phyloP scores from a whole-genome alignment of 2,329 filamentous ascomycete genomes.

The Sporothrix schenckii region DNA sequence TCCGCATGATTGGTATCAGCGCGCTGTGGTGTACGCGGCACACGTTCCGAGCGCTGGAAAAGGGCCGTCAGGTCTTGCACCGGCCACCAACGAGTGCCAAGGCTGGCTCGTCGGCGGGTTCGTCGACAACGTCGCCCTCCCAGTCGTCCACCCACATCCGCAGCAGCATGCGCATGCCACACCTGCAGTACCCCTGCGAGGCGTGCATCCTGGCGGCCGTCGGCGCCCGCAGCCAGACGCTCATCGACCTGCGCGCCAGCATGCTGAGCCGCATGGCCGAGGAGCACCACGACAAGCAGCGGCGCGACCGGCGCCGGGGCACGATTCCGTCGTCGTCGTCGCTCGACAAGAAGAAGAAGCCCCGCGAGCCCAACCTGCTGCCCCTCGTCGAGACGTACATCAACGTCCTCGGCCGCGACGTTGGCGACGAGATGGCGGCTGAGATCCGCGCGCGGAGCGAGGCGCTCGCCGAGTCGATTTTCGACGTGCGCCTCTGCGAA shows the following conservation, averaged over 20 bases:
- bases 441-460: slow-evolving; percentile 29
- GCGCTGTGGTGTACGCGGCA: slow-evolving; percentile 34
- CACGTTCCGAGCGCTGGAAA: slow-evolving; percentile 29
- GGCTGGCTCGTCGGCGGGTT: not conserved
- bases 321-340: not conserved
- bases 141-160: not conserved
- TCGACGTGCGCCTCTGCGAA: slow-evolving; percentile 32
- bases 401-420: slow-evolving; percentile 35
- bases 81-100: not conserved
- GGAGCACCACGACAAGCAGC: slow-evolving; percentile 15
- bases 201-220: slow-evolving; percentile 57
- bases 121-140: not conserved
- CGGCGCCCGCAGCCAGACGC: slow-evolving; percentile 48
- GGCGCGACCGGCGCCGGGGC: not conserved
- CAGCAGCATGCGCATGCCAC: slow-evolving; percentile 28
- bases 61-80: slow-evolving; percentile 26
- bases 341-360: not conserved
- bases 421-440: slow-evolving; percentile 11
- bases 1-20: slow-evolving; percentile 35
- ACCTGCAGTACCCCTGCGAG: slow-evolving; percentile 48
- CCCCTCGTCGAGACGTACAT: slow-evolving; percentile 53
- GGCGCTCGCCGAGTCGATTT: slow-evolving; percentile 21
- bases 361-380: slow-evolving; percentile 38
- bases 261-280: slow-evolving; percentile 46
- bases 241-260: slow-evolving; percentile 52